Evolutionary conservation across 345 rosid genomes (phyloP).

Genomic region (Ceriops tagal): DNA sequence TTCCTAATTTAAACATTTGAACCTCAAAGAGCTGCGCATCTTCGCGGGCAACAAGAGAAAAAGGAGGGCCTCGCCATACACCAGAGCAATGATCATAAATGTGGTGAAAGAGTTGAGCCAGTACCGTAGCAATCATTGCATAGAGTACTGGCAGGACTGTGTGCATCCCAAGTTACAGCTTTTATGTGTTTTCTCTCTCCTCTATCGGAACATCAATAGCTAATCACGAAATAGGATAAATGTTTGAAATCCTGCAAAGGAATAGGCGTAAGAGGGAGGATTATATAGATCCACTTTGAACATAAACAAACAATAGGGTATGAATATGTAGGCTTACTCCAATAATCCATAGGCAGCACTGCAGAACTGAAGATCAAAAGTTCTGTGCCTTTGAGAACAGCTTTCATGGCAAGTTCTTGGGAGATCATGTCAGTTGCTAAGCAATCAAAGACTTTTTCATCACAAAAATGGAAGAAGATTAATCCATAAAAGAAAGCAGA

Average conservation of each 20-base stretch:
- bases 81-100: neutral
- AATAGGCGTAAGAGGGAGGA: neutral
- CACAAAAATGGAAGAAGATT: slow-evolving; percentile 28
- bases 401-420: slow-evolving; percentile 50
- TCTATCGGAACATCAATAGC: neutral
- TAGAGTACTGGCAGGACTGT: slow-evolving; percentile 11
- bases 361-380: slow-evolving; percentile 60
- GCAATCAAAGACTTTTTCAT: slow-evolving; percentile 33
- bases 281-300: neutral
- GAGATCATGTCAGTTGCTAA: slow-evolving; percentile 48
- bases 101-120: neutral
- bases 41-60: neutral
- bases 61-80: neutral
- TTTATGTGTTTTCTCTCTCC: neutral
- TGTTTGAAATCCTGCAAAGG: slow-evolving; percentile 44
- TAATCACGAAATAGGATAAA: neutral
- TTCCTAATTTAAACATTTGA: no score
- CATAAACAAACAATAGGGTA: neutral
- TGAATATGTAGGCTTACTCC: slow-evolving; percentile 47
- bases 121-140: slow-evolving; percentile 2
- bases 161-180: neutral
- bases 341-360: slow-evolving; percentile 41
- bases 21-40: no score
- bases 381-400: slow-evolving; percentile 45
- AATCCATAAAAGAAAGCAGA: neutral